Conservation (phyloP, 2,329 filamentous ascomycete species). For the Pleoardoris graminearum region DNA sequence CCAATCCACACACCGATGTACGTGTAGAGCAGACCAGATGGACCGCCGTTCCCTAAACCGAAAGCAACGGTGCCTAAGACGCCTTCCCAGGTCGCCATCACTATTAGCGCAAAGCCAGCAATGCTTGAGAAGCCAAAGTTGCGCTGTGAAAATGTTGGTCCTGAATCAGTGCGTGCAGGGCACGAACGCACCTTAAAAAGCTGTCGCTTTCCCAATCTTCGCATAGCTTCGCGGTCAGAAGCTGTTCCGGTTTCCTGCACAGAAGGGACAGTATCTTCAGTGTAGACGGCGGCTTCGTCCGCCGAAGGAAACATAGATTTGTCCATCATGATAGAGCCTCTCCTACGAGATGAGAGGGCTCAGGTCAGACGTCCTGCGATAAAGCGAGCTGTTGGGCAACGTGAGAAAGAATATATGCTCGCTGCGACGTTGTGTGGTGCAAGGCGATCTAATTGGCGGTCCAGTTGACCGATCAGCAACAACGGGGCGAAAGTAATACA, state of each 20-base stretch:
- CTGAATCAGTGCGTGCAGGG: background rate
- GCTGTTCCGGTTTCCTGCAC: background rate
- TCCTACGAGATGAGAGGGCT: no score
- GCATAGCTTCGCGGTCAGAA: background rate
- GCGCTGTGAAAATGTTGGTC: slow-evolving; percentile 14
- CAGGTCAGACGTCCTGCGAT: no score
- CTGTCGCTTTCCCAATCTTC: background rate
- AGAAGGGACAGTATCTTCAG: background rate
- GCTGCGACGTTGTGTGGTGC: no score
- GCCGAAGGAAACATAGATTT: background rate
- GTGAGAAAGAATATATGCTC: no score
- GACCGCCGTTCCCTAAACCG: slow-evolving; percentile 30
- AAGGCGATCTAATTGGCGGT: no score
- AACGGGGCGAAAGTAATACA: no score
- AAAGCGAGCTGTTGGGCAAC: no score
- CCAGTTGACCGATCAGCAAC: no score
- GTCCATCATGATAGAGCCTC: no score
- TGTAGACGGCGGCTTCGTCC: background rate
- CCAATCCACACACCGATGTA: slow-evolving; percentile 29
- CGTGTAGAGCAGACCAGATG: slow-evolving; percentile 35
- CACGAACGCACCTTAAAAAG: background rate
- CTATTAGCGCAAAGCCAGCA: slow-evolving; percentile 21
- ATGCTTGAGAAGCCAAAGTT: slow-evolving; percentile 20
- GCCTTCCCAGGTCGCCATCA: slow-evolving; percentile 27
- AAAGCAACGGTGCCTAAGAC: slow-evolving; percentile 18